These are phyloP conservation scores for Chrysanthemum lavandulifolium DNA, from an alignment of 129 eudicot genomes.

Conservation along the genomic window DNA sequence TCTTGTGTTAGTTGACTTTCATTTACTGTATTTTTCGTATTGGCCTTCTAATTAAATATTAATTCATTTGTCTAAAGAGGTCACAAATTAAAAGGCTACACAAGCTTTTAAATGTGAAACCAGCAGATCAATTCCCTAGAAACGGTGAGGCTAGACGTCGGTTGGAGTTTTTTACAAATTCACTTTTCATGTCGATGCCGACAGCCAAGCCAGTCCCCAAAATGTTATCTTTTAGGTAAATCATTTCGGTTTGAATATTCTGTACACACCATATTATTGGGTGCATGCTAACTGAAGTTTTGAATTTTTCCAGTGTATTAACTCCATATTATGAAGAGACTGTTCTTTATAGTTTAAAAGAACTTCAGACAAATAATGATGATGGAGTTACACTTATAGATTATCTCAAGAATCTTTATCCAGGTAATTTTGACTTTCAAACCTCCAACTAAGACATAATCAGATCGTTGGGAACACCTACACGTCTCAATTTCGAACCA, in stretches of 20 bases:
- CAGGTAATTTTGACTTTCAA: conserved; percentile 56
- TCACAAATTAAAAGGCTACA: conserved; percentile 77
- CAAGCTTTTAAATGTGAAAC: conserved; percentile 75
- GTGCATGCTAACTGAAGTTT: conserved; percentile 9
- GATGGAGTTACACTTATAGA: conserved; percentile 92
- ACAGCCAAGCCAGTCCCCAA: conserved; percentile 66
- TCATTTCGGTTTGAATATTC: neutral
- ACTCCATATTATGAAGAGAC: conserved; percentile 96
- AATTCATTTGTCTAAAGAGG: conserved; percentile 39
- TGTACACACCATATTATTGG: neutral
- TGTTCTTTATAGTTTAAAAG: conserved; percentile 82
- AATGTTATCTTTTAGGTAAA: conserved; percentile 86
- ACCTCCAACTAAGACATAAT: too few relatives aligned
- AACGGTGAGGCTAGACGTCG: conserved; percentile 93
- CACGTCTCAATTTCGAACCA: too few relatives aligned
- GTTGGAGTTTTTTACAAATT: conserved; percentile 84
- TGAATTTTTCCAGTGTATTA: conserved; percentile 70
- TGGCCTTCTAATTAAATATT: neutral
- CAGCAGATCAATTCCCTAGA: conserved; percentile 82
- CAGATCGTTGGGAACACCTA: too few relatives aligned
- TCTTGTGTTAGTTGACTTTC: neutral
- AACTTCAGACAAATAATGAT: conserved; percentile 80
- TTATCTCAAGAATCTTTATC: too few relatives aligned
- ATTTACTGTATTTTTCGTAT: neutral
- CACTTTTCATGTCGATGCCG: conserved; percentile 95